A percentile compares a stretch with the other conserved stretches of the same genome.
Evolutionary conservation across 306 rosid genomes (phyloP).

Genomic region (Citrullus amarus): DNA sequence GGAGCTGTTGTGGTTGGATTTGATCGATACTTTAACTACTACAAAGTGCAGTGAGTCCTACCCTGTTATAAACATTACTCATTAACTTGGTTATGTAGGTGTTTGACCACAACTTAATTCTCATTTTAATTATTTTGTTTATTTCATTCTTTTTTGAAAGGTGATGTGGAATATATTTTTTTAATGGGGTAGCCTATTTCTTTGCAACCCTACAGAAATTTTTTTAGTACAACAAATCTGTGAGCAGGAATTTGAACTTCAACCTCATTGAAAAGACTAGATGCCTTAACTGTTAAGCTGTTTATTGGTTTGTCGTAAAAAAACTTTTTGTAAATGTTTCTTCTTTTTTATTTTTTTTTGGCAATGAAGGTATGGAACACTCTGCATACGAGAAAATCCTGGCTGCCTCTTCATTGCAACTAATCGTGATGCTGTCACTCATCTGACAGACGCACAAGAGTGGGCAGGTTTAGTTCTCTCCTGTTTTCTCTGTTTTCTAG

Average conservation of each 20-base stretch:
- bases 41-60: slow-evolving; percentile 81
- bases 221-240: not conserved
- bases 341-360: not conserved
- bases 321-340: not conserved
- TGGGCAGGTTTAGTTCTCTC: slow-evolving; percentile 75
- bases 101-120: not conserved
- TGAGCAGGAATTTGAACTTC: not conserved
- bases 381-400: slow-evolving; percentile 96
- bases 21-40: slow-evolving; percentile 96
- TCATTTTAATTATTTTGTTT: not conserved
- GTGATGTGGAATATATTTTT: not conserved
- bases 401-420: slow-evolving; percentile 98
- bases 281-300: not conserved
- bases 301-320: not conserved
- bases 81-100: not conserved
- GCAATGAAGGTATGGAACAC: slow-evolving; percentile 73
- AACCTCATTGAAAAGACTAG: not conserved
- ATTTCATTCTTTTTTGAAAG: not conserved
- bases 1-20: slow-evolving; percentile 99
- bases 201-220: not conserved
- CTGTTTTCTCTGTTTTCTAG: not conserved
- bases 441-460: slow-evolving; percentile 98
- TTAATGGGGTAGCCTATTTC: not conserved
- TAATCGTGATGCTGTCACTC: slow-evolving; percentile 96
- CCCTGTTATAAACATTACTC: not conserved